Percentiles rank a stretch among this genome's conserved stretches.
phyloP scores from a whole-genome alignment of 2,329 filamentous ascomycete species.

The Endoconidiophora polonica region DNA sequence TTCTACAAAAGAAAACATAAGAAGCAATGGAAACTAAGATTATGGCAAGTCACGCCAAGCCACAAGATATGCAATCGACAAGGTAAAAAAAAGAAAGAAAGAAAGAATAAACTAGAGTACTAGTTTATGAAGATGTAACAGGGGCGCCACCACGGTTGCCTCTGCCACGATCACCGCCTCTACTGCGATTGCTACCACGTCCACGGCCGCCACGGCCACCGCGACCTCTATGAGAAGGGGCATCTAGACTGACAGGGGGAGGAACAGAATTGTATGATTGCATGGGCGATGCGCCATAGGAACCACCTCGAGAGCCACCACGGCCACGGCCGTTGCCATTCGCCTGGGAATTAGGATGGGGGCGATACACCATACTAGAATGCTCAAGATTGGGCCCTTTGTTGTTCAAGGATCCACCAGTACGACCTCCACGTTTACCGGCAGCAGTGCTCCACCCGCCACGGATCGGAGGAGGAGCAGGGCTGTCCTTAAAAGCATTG shows the following conservation, averaged over 20 bases:
- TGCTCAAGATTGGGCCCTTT: conserved; percentile 15
- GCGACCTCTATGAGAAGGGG: conserved; percentile 24
- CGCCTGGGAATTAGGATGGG: conserved; percentile 9
- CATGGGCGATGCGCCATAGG: conserved; percentile 2
- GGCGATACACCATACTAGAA: conserved; percentile 12
- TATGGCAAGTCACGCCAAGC: too few species aligned
- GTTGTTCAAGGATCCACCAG: conserved; percentile 15
- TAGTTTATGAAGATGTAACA: too few species aligned
- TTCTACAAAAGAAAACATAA: too few species aligned
- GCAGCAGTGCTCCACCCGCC: conserved; percentile 32
- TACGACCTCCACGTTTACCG: conserved; percentile 4
- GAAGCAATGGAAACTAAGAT: too few species aligned
- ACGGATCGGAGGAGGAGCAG: conserved; percentile 36
- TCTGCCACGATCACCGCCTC: conserved; percentile 23
- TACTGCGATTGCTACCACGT: conserved; percentile 23
- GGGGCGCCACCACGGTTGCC: conserved; percentile 19
- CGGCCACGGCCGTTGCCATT: conserved; percentile 16
- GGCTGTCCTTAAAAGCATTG: conserved; percentile 43
- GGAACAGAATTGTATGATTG: conserved; percentile 37
- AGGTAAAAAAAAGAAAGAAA: neutral
- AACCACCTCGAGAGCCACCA: conserved; percentile 15
- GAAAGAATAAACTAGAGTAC: neutral
- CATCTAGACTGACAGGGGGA: conserved; percentile 41
- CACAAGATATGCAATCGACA: too few species aligned
- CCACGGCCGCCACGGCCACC: conserved; percentile 19